Evolutionary conservation across 2,329 filamentous ascomycete species (phyloP).

Genomic region (Moelleriella libera): DNA sequence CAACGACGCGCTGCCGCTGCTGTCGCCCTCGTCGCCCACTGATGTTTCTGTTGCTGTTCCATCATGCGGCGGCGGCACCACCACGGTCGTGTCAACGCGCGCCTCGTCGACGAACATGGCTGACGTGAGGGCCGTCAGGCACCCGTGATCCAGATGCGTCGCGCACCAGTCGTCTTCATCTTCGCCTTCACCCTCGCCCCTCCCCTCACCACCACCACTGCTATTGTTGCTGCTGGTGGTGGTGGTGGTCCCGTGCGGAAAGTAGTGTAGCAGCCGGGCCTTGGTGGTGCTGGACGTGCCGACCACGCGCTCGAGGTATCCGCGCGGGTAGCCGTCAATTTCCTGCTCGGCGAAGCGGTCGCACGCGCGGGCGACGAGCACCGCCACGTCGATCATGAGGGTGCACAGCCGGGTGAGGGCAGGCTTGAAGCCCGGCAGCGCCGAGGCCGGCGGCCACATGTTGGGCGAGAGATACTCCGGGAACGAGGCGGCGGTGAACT

Average conservation of each 20-base stretch:
- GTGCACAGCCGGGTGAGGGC: conserved; percentile 64
- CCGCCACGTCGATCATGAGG: conserved; percentile 80
- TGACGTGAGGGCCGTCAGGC: conserved; percentile 82
- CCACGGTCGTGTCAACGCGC: conserved; percentile 15
- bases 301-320: conserved; percentile 80
- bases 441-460: conserved; percentile 61
- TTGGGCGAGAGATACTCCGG: conserved; percentile 85
- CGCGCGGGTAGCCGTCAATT: conserved; percentile 59
- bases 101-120: conserved; percentile 84
- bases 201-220: too few species aligned
- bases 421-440: conserved; percentile 61
- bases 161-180: conserved; percentile 86
- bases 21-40: background rate
- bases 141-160: conserved; percentile 81
- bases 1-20: conserved; percentile 14
- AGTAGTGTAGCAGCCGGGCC: conserved; percentile 86
- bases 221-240: too few species aligned
- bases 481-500: conserved; percentile 47
- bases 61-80: conserved; percentile 6
- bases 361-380: conserved; percentile 79
- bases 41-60: too few species aligned
- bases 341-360: conserved; percentile 72
- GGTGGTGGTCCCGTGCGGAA: conserved; percentile 37
- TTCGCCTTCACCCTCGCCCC: background rate
- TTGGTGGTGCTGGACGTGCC: conserved; percentile 78